These are phyloP conservation scores for Trapa bicornis DNA, from an alignment of 345 rosid genomes.

Conservation along the genomic window DNA sequence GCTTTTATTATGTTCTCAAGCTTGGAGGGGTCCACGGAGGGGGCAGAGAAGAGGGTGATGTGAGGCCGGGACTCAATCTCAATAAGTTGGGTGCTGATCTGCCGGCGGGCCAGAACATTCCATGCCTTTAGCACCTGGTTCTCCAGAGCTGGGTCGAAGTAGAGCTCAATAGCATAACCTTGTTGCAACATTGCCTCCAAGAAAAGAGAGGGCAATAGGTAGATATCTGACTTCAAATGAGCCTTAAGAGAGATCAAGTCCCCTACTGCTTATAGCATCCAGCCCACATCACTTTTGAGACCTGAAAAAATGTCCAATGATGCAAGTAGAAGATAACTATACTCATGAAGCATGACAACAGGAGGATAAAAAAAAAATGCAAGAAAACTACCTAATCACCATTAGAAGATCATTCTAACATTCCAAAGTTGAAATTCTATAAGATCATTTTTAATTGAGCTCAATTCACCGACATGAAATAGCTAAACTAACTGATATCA, in stretches of 20 bases:
- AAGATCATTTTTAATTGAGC: too few species aligned
- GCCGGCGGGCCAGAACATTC: slow-evolving; percentile 98
- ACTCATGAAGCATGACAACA: background rate
- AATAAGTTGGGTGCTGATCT: slow-evolving; percentile 83
- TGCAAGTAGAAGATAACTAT: background rate
- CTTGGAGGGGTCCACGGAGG: slow-evolving; percentile 44
- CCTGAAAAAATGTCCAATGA: background rate
- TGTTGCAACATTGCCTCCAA: slow-evolving; percentile 39
- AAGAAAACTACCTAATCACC: background rate
- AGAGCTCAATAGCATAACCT: slow-evolving; percentile 85
- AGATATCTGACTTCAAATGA: background rate
- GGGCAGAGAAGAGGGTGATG: slow-evolving; percentile 64
- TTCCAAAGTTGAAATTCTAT: background rate
- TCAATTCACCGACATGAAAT: too few species aligned
- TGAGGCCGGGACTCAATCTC: slow-evolving; percentile 94
- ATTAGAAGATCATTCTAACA: background rate
- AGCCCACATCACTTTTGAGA: background rate
- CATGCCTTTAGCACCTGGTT: slow-evolving; percentile 95
- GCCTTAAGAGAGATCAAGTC: background rate
- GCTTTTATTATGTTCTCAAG: slow-evolving; percentile 50
- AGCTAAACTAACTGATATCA: background rate
- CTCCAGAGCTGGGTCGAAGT: slow-evolving; percentile 92
- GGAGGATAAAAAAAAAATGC: background rate
- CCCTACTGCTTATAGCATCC: background rate
- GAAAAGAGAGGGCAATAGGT: background rate